A percentile compares a stretch with the other conserved stretches of the same genome.
Conservation (phyloP, 306 rosid genomes). For the Arachis hypogaea region DNA sequence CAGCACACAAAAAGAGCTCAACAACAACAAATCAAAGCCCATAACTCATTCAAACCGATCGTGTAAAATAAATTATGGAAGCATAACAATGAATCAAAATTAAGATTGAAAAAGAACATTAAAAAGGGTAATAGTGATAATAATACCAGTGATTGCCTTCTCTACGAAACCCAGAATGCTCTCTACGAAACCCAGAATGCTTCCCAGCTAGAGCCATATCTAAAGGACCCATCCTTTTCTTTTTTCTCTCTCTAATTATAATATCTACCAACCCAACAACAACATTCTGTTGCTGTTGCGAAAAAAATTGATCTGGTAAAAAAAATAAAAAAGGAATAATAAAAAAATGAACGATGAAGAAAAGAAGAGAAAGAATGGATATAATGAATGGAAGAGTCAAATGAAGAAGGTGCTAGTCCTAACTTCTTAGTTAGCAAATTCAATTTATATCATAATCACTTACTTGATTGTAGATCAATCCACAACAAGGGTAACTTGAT, state of each 20-base stretch:
- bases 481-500: no score
- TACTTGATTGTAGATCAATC: no score
- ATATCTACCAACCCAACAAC: slow-evolving; percentile 45
- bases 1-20: not conserved
- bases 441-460: no score
- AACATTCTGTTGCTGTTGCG: slow-evolving; percentile 37
- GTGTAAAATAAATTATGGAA: slow-evolving; percentile 9
- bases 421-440: no score
- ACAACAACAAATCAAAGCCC: not conserved
- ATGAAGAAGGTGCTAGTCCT: not conserved
- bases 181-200: slow-evolving; percentile 69
- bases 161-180: slow-evolving; percentile 72
- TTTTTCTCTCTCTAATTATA: not conserved
- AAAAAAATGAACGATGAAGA: not conserved
- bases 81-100: not conserved
- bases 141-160: slow-evolving; percentile 80
- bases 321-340: slow-evolving; percentile 32
- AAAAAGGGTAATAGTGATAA: not conserved
- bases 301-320: slow-evolving; percentile 16
- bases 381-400: slow-evolving; percentile 32
- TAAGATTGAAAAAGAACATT: not conserved
- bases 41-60: slow-evolving; percentile 2
- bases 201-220: slow-evolving; percentile 75
- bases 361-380: slow-evolving; percentile 27
- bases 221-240: slow-evolving; percentile 33